A percentile compares a stretch with the other conserved stretches of the same genome.
Evolutionary conservation across 1,284 basidiomycete genomes (phyloP).

Genomic region (Heliocybe sulcata): DNA sequence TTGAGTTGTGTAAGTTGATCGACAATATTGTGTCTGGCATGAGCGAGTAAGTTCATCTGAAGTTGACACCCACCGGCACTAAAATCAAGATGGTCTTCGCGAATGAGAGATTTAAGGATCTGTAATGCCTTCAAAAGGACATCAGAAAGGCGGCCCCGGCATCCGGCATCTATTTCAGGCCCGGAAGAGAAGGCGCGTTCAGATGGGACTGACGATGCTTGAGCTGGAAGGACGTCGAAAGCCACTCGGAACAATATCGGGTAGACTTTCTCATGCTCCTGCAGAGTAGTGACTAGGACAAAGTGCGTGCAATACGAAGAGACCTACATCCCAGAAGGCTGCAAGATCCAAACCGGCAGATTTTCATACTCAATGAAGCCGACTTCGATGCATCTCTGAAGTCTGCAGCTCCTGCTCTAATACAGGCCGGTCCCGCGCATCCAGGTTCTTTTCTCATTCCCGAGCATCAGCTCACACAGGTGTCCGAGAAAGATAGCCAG

Average conservation of each 20-base stretch:
- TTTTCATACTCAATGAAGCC: not conserved
- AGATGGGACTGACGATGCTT: slow-evolving; percentile 11
- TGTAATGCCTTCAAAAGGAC: slow-evolving; percentile 10
- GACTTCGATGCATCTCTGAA: not conserved
- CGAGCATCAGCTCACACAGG: too few species aligned
- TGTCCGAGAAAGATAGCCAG: too few species aligned
- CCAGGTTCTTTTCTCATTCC: too few species aligned
- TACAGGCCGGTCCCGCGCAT: not conserved
- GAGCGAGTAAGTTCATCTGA: not conserved
- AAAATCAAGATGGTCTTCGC: too few species aligned
- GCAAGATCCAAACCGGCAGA: not conserved
- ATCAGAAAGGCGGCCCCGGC: slow-evolving; percentile 3
- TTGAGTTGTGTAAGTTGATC: not conserved
- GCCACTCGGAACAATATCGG: slow-evolving; percentile 8
- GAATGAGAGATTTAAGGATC: slow-evolving; percentile 8
- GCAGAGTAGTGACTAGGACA: not conserved
- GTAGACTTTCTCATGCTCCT: slow-evolving; percentile 5
- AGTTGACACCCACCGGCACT: not conserved
- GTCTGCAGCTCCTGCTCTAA: not conserved
- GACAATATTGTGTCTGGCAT: not conserved
- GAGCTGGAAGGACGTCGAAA: slow-evolving; percentile 10
- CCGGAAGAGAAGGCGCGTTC: slow-evolving; percentile 11
- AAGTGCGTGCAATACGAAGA: not conserved
- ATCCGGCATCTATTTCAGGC: slow-evolving; percentile 6
- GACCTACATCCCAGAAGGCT: not conserved